Percentiles rank a stretch among this genome's conserved stretches.
phyloP scores from a whole-genome alignment of 352 stramenopile species.

The Globisporangium echinulatum region DNA sequence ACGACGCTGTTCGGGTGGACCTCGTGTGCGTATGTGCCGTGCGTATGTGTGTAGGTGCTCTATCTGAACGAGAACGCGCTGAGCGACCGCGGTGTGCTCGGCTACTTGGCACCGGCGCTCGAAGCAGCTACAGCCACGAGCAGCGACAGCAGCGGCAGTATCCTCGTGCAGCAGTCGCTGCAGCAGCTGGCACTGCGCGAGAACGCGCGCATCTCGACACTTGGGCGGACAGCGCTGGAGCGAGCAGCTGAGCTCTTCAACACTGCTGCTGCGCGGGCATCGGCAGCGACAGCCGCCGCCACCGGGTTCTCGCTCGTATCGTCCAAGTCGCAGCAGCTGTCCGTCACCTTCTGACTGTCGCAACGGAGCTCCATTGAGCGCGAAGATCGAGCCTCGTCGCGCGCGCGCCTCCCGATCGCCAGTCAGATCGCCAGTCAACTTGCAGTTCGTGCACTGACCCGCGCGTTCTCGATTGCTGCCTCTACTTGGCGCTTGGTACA shows the following conservation, averaged over 20 bases:
- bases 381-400: too few species aligned
- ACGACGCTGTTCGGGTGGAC: too few species aligned
- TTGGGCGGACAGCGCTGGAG: conserved; percentile 22
- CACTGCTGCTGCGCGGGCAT: neutral
- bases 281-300: conserved; percentile 2
- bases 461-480: too few species aligned
- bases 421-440: too few species aligned
- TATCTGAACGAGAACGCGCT: conserved; percentile 44
- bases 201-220: conserved; percentile 31
- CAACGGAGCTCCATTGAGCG: too few species aligned
- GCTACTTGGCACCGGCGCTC: conserved; percentile 39
- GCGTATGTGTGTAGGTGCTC: conserved; percentile 19
- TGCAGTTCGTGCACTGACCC: too few species aligned
- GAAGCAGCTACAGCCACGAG: conserved; percentile 9
- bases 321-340: conserved; percentile 1
- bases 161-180: conserved; percentile 14
- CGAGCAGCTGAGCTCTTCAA: conserved; percentile 27
- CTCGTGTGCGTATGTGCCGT: too few species aligned
- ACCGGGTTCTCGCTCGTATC: conserved; percentile 4
- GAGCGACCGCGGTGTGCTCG: conserved; percentile 48
- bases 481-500: too few species aligned
- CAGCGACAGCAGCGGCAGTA: neutral
- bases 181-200: conserved; percentile 47
- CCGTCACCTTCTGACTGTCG: conserved; percentile 4
- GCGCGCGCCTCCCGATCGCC: too few species aligned